phyloP scores from a whole-genome alignment of 805 yeast species.

The Ogataea degrootiae region DNA sequence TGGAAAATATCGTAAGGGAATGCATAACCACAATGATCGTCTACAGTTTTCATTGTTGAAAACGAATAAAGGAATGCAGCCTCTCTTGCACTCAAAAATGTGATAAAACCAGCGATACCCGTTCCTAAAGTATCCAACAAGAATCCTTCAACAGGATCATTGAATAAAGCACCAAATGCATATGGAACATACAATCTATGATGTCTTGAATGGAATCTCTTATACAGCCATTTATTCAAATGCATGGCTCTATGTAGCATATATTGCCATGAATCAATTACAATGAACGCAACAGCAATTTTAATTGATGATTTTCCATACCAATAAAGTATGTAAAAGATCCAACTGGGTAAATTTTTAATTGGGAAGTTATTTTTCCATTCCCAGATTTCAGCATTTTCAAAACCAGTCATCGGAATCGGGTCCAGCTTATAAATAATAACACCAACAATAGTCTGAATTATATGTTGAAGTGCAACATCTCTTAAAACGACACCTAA shows the following conservation, averaged over 20 bases:
- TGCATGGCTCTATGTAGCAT: conserved; percentile 89
- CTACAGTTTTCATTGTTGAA: conserved; percentile 94
- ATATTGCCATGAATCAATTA: conserved; percentile 95
- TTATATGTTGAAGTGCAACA: conserved; percentile 77
- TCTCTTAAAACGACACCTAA: conserved; percentile 68
- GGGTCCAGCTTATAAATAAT: conserved; percentile 54
- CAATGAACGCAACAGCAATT: conserved; percentile 56
- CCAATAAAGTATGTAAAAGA: conserved; percentile 51
- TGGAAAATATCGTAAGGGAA: conserved; percentile 92
- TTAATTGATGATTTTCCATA: conserved; percentile 60
- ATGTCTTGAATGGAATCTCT: conserved; percentile 86
- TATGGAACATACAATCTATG: conserved; percentile 93
- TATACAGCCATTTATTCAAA: conserved; percentile 67
- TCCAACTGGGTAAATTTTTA: conserved; percentile 38
- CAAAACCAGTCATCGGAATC: conserved; percentile 47
- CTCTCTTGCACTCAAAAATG: conserved; percentile 73
- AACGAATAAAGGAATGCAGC: conserved; percentile 69
- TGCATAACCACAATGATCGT: conserved; percentile 98
- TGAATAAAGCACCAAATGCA: conserved; percentile 94
- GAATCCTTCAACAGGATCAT: conserved; percentile 92
- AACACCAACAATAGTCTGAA: conserved; percentile 73
- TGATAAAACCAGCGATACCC: conserved; percentile 67
- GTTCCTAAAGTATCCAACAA: conserved; percentile 89
- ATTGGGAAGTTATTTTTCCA: conserved; percentile 32
- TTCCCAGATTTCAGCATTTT: conserved; percentile 42